Evolutionary conservation across 2,329 filamentous ascomycete species (phyloP), one percentile per base, ranked within the genome.

Genomic region (Sphaerulina vaccinii): DNA sequence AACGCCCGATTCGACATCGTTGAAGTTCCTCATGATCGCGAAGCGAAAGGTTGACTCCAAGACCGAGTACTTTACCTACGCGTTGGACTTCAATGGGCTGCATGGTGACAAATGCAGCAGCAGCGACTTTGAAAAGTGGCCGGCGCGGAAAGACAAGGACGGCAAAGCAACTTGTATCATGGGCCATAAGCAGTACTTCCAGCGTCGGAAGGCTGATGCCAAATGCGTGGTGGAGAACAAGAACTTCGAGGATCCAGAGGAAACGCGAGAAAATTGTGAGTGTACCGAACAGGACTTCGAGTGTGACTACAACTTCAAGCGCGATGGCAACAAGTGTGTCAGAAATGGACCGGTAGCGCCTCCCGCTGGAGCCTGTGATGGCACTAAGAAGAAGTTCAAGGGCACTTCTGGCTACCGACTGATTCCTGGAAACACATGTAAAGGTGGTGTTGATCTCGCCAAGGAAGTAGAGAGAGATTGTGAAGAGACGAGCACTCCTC

Each of bases 171-270:
- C 85, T 44, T 99, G 93, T 69, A 77, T 99, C 59, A 97, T 99
- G 92, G 93, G 93, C 16, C 91, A 96, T 68, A 95, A 86, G 64
- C 92, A 97, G 68, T 89, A 82, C 56, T 99, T 87, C 71, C 80
- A 77, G 49, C 84, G 93, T 58, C 85, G 93, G 62, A 97, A 95
- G 76, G 87, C 90, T 68, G 81, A 88, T 62, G 86, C 88, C 15
- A 83, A 95, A 55, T 99, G 95, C 71, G 95, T 96, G 68, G 79
- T 97, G 61, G 87, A 56, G 19, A 55, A 88, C 62, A 79, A 88
- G 54, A 83, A 92, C 47, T 96, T 96, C 74, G 84, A 90, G 65
- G 87, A 93, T 57, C 84, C 88, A 0, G 72, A 81, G 27, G 82
- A 87, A 1, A 75, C 85, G 55, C 86, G 81, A 22, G 82, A 89